These are phyloP conservation scores for Eragrostis curvula DNA, from an alignment of 176 grass and related monocot genomes.

Conservation along the genomic window DNA sequence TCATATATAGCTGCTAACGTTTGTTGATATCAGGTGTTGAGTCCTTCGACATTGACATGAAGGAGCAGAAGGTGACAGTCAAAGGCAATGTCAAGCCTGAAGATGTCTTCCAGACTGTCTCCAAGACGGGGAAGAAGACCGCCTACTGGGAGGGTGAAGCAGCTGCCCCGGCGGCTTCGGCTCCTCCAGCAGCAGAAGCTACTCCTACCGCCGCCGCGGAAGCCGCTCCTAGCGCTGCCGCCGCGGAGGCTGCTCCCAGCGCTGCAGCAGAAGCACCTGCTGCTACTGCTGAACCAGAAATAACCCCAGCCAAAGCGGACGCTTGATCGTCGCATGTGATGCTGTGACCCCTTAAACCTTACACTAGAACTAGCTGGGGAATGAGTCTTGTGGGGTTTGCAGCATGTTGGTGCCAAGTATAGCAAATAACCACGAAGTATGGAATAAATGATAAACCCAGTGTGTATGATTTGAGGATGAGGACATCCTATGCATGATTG, in stretches of 20 bases:
- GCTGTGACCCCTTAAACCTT: conserved; percentile 8
- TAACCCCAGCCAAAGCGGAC: conserved; percentile 21
- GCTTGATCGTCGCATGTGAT: conserved; percentile 35
- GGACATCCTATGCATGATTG: conserved; percentile 16
- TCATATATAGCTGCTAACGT: background rate
- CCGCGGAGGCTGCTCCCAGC: background rate
- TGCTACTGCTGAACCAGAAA: conserved; percentile 15
- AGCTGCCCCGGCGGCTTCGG: background rate
- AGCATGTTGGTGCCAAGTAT: conserved; percentile 14
- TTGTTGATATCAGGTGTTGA: conserved; percentile 66
- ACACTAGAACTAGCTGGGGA: conserved; percentile 14
- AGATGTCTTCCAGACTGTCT: conserved; percentile 83
- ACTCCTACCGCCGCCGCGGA: background rate
- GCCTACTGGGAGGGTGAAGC: conserved; percentile 68
- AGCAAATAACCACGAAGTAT: background rate
- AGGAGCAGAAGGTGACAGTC: conserved; percentile 93
- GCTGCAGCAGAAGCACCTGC: background rate
- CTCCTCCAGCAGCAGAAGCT: conserved; percentile 13
- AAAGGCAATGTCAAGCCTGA: conserved; percentile 78
- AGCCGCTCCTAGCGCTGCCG: background rate
- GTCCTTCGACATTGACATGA: conserved; percentile 78
- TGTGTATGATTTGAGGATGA: conserved; percentile 25
- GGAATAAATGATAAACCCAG: conserved; percentile 28
- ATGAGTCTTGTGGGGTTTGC: background rate
- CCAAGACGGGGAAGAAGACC: conserved; percentile 88